Conservation (phyloP, 2,329 filamentous ascomycete species). For the Colletotrichum sp. region DNA sequence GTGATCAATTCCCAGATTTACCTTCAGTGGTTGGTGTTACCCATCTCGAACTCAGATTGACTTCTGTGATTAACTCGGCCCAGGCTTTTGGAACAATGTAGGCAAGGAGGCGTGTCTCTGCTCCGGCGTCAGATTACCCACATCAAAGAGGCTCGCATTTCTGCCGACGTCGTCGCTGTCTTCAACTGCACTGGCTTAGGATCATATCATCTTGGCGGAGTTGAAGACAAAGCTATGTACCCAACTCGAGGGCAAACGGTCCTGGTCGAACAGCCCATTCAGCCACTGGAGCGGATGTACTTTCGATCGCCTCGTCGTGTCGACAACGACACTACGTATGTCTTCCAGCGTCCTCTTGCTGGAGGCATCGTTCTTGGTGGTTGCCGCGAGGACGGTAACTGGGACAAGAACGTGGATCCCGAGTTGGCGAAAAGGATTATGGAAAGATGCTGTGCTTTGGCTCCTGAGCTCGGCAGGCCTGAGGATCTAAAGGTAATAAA, state of each 20-base stretch:
- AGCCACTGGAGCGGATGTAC: constrained; percentile 39
- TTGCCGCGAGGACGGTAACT: constrained; percentile 34
- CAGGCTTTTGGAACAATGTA: constrained; percentile 75
- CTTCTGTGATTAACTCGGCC: neutral
- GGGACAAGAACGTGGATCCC: constrained; percentile 31
- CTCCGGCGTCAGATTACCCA: constrained; percentile 70
- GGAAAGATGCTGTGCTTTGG: constrained; percentile 35
- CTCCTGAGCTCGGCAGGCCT: constrained; percentile 34
- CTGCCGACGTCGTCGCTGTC: constrained; percentile 64
- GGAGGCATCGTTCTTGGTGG: constrained; percentile 39
- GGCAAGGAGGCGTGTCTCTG: constrained; percentile 73
- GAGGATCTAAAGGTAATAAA: constrained; percentile 36
- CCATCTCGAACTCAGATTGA: neutral
- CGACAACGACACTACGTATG: constrained; percentile 44
- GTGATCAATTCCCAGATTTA: constrained; percentile 80
- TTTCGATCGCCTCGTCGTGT: constrained; percentile 45
- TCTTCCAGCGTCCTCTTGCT: constrained; percentile 44
- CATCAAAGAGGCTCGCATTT: constrained; percentile 67
- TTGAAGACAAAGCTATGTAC: constrained; percentile 74
- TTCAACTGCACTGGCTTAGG: constrained; percentile 87
- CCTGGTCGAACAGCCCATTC: constrained; percentile 40
- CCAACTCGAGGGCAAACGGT: constrained; percentile 77
- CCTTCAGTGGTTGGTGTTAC: constrained; percentile 65
- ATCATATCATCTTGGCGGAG: constrained; percentile 78
- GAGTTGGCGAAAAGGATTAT: constrained; percentile 36